These are phyloP conservation scores for Ophiorrhiza pumila DNA, from an alignment of 257 asterid genomes.

Conservation along the genomic window DNA sequence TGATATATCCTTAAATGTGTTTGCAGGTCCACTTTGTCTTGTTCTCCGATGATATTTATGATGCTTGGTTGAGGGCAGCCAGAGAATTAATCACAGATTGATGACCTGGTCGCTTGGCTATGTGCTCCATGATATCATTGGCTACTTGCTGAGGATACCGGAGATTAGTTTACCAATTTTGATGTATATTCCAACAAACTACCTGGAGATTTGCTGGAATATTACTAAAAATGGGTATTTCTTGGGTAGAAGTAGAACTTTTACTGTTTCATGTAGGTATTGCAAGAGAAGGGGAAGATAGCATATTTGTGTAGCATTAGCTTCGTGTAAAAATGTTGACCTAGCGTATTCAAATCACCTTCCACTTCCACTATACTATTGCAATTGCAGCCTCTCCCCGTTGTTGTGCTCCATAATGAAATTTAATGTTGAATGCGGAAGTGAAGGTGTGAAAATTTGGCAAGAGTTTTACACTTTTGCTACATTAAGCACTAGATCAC, in stretches of 20 bases:
- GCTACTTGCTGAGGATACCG: neutral
- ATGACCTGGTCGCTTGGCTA: slow-evolving; percentile 11
- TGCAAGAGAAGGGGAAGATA: neutral
- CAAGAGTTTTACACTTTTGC: too few species aligned
- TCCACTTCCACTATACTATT: neutral
- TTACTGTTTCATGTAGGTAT: neutral
- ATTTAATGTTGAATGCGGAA: too few species aligned
- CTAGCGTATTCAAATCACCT: neutral
- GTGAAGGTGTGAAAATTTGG: too few species aligned
- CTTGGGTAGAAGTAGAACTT: neutral
- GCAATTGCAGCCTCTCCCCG: neutral
- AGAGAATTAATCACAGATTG: slow-evolving; percentile 52
- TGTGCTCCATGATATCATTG: neutral
- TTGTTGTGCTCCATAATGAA: neutral
- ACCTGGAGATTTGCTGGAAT: neutral
- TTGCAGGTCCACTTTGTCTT: slow-evolving; percentile 87
- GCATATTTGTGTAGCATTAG: neutral
- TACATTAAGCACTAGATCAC: too few species aligned
- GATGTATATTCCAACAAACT: neutral
- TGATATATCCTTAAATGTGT: neutral
- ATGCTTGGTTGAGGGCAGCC: slow-evolving; percentile 71
- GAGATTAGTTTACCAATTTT: neutral
- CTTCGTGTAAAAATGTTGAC: neutral
- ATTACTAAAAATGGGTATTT: neutral
- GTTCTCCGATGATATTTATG: slow-evolving; percentile 67